These are phyloP conservation scores for Pyrenophora seminiperda DNA, from an alignment of 2,329 filamentous ascomycete species.

Conservation along the genomic window DNA sequence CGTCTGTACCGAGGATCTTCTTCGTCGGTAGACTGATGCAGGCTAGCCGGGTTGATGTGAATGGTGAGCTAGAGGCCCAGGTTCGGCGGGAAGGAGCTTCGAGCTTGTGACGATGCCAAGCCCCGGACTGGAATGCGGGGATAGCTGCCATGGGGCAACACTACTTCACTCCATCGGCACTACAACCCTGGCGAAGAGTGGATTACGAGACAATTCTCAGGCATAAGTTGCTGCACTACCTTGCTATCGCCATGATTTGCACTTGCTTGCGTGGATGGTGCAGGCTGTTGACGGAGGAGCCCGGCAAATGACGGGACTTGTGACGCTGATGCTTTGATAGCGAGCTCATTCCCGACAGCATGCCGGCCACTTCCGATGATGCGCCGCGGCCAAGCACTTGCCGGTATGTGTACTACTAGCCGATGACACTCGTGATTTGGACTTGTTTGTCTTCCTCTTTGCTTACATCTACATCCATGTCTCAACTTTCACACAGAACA, in stretches of 20 bases:
- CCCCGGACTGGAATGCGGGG: constrained; percentile 32
- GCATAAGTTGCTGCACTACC: constrained; percentile 1
- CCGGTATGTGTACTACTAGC: neutral
- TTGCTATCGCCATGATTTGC: constrained; percentile 15
- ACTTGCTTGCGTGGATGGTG: constrained; percentile 20
- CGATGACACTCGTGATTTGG: too few species aligned
- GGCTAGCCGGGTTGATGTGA: constrained; percentile 39
- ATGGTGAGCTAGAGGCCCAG: constrained; percentile 33
- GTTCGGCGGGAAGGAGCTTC: constrained; percentile 38
- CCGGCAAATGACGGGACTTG: constrained; percentile 34
- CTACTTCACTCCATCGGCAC: constrained; percentile 22
- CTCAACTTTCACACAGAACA: too few species aligned
- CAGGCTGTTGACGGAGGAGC: constrained; percentile 29
- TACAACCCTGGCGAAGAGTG: constrained; percentile 15
- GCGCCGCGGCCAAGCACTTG: neutral
- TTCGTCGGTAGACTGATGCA: constrained; percentile 26
- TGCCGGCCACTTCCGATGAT: constrained; percentile 20
- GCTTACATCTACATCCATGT: too few species aligned
- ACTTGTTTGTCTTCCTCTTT: too few species aligned
- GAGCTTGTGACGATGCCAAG: constrained; percentile 47
- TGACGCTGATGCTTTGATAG: constrained; percentile 25
- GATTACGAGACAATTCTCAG: constrained; percentile 3
- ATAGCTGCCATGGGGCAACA: constrained; percentile 10
- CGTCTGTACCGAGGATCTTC: constrained; percentile 42
- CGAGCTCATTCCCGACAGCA: constrained; percentile 4